These are phyloP conservation scores for Apiospora kogelbergensis DNA, from an alignment of 2,329 filamentous ascomycete genomes.

Conservation along the genomic window DNA sequence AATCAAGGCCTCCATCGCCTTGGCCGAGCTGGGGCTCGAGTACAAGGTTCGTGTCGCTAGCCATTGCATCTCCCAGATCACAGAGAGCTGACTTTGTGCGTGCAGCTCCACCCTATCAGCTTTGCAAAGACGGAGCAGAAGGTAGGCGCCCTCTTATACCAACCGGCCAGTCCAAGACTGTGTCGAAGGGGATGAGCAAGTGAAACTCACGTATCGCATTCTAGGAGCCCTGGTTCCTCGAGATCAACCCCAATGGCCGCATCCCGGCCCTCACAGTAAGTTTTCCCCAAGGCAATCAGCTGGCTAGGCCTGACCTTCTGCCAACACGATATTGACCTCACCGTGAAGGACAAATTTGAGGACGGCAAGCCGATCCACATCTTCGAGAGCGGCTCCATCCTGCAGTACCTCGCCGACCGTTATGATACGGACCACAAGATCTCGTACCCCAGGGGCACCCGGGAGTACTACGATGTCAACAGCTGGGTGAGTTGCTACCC, in stretches of 20 bases:
- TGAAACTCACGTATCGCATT: neutral
- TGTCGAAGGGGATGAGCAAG: neutral
- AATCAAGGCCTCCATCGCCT: slow-evolving; percentile 81
- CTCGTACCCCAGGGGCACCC: slow-evolving; percentile 69
- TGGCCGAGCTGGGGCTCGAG: slow-evolving; percentile 82
- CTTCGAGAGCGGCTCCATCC: slow-evolving; percentile 82
- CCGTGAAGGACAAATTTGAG: slow-evolving; percentile 53
- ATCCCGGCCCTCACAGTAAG: slow-evolving; percentile 75
- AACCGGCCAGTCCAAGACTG: neutral
- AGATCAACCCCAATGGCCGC: slow-evolving; percentile 90
- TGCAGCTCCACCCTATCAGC: slow-evolving; percentile 60
- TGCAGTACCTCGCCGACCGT: slow-evolving; percentile 79
- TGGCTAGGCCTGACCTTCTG: too few species aligned
- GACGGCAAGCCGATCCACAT: slow-evolving; percentile 73
- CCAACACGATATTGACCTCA: neutral
- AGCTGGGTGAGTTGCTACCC: slow-evolving; percentile 60
- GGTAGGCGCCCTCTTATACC: slow-evolving; percentile 26
- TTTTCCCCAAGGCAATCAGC: neutral
- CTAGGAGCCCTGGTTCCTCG: slow-evolving; percentile 76
- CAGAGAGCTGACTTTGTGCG: neutral
- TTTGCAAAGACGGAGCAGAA: slow-evolving; percentile 78
- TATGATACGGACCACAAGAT: slow-evolving; percentile 84
- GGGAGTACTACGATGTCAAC: slow-evolving; percentile 77
- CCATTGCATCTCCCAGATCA: neutral
- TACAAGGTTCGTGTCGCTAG: slow-evolving; percentile 60